Percentiles rank a stretch among this genome's conserved stretches.
phyloP scores from a whole-genome alignment of 2,329 filamentous ascomycete genomes.

The Xylariaceae sp. region DNA sequence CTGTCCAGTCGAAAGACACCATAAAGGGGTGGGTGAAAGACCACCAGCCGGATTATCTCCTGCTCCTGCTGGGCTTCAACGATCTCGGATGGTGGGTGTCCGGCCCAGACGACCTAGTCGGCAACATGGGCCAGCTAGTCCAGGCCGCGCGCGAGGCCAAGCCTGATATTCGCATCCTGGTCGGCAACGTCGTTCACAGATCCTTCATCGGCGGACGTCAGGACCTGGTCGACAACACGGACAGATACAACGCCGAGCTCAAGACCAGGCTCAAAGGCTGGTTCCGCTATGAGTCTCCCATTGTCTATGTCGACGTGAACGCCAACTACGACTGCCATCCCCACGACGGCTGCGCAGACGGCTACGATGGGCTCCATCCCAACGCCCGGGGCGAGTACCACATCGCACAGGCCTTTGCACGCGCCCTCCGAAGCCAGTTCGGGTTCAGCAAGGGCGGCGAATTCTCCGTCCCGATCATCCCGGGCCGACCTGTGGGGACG shows the following conservation, averaged over 20 bases:
- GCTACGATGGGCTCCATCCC: background rate
- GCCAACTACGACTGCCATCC: background rate
- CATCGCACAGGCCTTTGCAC: background rate
- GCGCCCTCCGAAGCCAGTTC: background rate
- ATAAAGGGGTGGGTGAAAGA: background rate
- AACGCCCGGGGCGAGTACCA: background rate
- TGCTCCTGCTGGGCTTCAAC: background rate
- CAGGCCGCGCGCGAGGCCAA: background rate
- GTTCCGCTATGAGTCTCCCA: background rate
- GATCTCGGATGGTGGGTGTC: background rate
- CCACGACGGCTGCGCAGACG: background rate
- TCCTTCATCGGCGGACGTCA: background rate
- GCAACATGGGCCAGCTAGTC: background rate
- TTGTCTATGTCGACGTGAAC: background rate
- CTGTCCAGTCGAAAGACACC: background rate
- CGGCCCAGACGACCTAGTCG: background rate
- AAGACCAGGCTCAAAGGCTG: background rate
- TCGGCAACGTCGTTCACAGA: background rate
- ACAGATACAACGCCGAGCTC: background rate
- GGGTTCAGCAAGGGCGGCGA: background rate
- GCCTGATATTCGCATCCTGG: background rate
- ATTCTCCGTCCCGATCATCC: background rate
- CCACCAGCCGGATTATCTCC: background rate
- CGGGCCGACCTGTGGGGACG: background rate
- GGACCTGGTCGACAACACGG: background rate